Evolutionary conservation across 371 early-diverging fungal genomes (phyloP).

Genomic region (Mortierella sp.): DNA sequence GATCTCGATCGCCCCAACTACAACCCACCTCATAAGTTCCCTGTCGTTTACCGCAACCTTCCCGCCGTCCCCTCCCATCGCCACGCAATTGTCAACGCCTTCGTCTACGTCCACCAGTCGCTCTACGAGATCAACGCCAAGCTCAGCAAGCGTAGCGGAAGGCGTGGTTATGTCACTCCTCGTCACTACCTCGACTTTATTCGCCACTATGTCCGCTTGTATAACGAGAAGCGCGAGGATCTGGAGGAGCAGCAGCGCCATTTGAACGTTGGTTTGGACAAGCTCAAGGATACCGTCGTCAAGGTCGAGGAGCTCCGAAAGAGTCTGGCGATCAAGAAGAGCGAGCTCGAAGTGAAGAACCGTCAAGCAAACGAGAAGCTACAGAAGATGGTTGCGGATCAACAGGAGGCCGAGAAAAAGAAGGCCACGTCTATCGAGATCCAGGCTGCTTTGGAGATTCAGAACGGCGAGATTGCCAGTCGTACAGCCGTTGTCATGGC

Average conservation of each 20-base stretch:
- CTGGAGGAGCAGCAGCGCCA: slow-evolving; percentile 99
- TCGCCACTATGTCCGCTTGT: slow-evolving; percentile 92
- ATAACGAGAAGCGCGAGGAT: slow-evolving; percentile 93
- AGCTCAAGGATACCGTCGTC: slow-evolving; percentile 94
- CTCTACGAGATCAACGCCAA: slow-evolving; percentile 89
- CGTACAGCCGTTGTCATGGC: slow-evolving; percentile 86
- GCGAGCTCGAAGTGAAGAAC: slow-evolving; percentile 91
- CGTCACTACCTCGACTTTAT: slow-evolving; percentile 98
- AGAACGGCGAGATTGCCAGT: slow-evolving; percentile 86
- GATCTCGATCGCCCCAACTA: slow-evolving; percentile 89
- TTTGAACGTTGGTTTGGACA: slow-evolving; percentile 97
- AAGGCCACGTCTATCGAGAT: slow-evolving; percentile 87
- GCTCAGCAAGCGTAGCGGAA: slow-evolving; percentile 87
- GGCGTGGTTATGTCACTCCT: slow-evolving; percentile 92
- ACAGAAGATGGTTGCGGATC: slow-evolving; percentile 95
- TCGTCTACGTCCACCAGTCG: slow-evolving; percentile 94
- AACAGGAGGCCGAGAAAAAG: slow-evolving; percentile 96
- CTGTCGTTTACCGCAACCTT: slow-evolving; percentile 84
- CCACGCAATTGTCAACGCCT: slow-evolving; percentile 89
- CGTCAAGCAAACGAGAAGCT: slow-evolving; percentile 96
- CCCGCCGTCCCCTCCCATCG: slow-evolving; percentile 85
- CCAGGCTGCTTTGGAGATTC: slow-evolving; percentile 81
- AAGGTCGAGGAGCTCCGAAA: slow-evolving; percentile 95
- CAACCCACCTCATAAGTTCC: slow-evolving; percentile 80
- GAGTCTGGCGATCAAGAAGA: slow-evolving; percentile 91